Evolutionary conservation across 2,329 filamentous ascomycete genomes (phyloP).

Genomic region (Neophaeococcomyces mojaviensis): DNA sequence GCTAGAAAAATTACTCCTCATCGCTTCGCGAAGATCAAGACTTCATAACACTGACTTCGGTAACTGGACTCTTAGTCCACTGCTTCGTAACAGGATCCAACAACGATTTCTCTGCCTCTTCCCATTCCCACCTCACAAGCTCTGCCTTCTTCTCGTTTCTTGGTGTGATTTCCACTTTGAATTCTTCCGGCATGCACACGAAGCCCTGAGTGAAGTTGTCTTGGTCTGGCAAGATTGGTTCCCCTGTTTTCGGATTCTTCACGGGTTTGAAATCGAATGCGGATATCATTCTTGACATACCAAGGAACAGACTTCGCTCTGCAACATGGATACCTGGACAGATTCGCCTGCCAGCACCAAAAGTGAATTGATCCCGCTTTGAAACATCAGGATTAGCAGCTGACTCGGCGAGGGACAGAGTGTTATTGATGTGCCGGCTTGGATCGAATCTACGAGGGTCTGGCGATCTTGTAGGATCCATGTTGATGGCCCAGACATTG

Average conservation of each 20-base stretch:
- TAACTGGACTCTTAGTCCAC: constrained; percentile 5
- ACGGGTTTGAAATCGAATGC: constrained; percentile 23
- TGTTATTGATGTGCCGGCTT: constrained; percentile 24
- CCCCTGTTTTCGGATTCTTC: constrained; percentile 25
- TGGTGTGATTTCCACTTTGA: constrained; percentile 30
- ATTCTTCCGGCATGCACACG: constrained; percentile 38
- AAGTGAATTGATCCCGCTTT: constrained; percentile 25
- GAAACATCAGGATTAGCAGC: constrained; percentile 25
- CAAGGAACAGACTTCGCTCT: constrained; percentile 26
- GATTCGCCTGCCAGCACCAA: constrained; percentile 27
- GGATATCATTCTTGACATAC: constrained; percentile 27
- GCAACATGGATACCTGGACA: constrained; percentile 30
- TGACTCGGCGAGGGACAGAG: constrained; percentile 26
- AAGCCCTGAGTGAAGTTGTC: constrained; percentile 38
- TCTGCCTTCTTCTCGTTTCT: constrained; percentile 28
- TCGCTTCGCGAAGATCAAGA: too few relatives aligned
- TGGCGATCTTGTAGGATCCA: constrained; percentile 21
- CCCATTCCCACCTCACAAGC: constrained; percentile 10
- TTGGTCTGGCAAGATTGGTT: constrained; percentile 31
- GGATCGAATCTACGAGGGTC: constrained; percentile 28
- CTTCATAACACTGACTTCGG: neutral
- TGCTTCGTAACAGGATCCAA: constrained; percentile 13
- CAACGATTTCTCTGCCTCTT: constrained; percentile 8
- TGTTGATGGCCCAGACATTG: constrained; percentile 25
- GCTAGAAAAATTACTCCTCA: too few relatives aligned